phyloP scores from a whole-genome alignment of 148 eudicot genomes.

The Nyssa sinensis region DNA sequence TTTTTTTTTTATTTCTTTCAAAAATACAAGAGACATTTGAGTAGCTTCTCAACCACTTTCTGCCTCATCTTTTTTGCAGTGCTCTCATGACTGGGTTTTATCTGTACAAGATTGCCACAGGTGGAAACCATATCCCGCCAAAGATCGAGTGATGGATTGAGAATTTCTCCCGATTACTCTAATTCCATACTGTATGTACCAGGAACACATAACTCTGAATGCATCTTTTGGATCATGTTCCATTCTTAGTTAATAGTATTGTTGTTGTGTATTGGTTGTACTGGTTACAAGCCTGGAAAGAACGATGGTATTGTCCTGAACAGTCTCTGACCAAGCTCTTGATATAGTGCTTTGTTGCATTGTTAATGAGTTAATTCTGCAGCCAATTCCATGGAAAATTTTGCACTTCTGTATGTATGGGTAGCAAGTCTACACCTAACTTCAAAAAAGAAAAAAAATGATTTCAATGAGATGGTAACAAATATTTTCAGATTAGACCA shows the following conservation, averaged over 20 bases:
- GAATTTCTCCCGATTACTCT: background rate
- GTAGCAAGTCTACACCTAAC: too few species aligned
- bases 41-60: constrained; percentile 17
- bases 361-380: too few species aligned
- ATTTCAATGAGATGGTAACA: too few species aligned
- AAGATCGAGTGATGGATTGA: constrained; percentile 51
- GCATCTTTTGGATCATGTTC: background rate
- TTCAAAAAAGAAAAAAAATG: too few species aligned
- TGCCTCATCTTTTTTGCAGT: constrained; percentile 46
- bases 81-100: constrained; percentile 82
- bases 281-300: background rate
- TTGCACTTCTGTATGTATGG: background rate
- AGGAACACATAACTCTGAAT: background rate
- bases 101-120: constrained; percentile 79
- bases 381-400: too few species aligned
- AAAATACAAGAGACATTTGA: background rate
- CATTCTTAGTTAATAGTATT: background rate
- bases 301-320: background rate
- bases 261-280: background rate
- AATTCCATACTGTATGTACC: constrained; percentile 3
- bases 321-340: background rate
- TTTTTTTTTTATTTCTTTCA: too few species aligned
- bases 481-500: too few species aligned
- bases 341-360: background rate
- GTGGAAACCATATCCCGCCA: constrained; percentile 77